These are phyloP conservation scores for Nicotiana attenuata DNA, from an alignment of 257 asterid genomes.

Conservation along the genomic window DNA sequence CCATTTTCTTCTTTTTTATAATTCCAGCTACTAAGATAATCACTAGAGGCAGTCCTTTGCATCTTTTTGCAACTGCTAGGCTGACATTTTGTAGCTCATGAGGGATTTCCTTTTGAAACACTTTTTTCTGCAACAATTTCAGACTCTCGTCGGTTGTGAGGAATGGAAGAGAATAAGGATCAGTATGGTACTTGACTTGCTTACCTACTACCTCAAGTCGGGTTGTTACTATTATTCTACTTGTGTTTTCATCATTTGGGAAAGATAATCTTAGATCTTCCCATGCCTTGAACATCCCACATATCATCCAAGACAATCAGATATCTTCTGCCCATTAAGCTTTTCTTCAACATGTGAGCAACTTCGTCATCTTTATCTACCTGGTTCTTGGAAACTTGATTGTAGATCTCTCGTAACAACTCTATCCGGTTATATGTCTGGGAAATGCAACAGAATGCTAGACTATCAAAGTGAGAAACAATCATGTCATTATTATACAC, in stretches of 20 bases:
- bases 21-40: not conserved
- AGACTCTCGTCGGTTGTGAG: not conserved
- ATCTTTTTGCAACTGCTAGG: not conserved
- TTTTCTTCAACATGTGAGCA: not conserved
- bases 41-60: conserved; percentile 9
- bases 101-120: not conserved
- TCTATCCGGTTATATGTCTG: not conserved
- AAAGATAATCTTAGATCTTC: not conserved
- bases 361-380: not conserved
- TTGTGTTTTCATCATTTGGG: not conserved
- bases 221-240: not conserved
- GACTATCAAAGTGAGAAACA: not conserved
- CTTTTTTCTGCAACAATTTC: not conserved
- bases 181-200: not conserved
- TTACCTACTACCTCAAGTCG: not conserved
- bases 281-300: conserved; percentile 1
- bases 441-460: not conserved
- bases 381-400: not conserved
- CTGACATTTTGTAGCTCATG: not conserved
- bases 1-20: not conserved
- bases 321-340: not conserved
- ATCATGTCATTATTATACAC: not conserved
- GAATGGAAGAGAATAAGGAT: not conserved
- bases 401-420: not conserved
- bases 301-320: conserved; percentile 8